Evolutionary conservation across 306 rosid genomes (phyloP), one percentile per base, ranked within the genome.

Genomic region (Cicer judaicum): DNA sequence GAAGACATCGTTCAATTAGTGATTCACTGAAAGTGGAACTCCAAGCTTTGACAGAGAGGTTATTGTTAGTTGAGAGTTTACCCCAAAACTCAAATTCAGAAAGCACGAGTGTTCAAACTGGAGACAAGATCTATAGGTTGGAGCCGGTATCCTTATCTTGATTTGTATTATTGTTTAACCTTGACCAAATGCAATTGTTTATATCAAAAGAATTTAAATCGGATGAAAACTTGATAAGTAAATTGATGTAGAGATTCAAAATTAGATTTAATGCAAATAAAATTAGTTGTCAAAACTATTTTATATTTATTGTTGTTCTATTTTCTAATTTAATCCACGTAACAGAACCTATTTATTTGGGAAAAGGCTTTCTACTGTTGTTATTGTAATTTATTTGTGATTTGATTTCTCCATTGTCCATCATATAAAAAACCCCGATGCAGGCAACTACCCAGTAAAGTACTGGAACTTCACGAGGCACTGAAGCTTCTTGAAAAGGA

Each of bases 21-120:
- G 93, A 90, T 68, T 87, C 97, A 8, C 86, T 94, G 8, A 96
- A 90, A 79, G 66, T 73, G 79, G 96, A 94, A 79, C 92, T 88
- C 63, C 90, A 88, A 72, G 76, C 86, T 70, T 85, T 94, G 75
- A 85, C 86, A 75, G 86, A 82, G 83, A 90, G 93, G 81, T 68
- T 91, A 67, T 79, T 81, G 73, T 81, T 87, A 2, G 93, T 91
- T 75, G 87, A 85, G 80, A 87, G 59, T 57, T 62, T 85, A 71
- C 78, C 87, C 7, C 88, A 75, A 70, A 68, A 79, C 84, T 82
- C 49, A 53, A 89, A 88, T 80, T 86, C 82, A 52, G 85, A 82
- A 70, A 78, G 64, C 78, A 68, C 41, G 43, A 67, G 74, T 73
- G 41, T 60, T 79, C 86, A 85, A 54, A 66, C 74, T 84, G 84